Conservation (phyloP, 768 basidiomycete genomes). For the Leccinum truebloodii region DNA sequence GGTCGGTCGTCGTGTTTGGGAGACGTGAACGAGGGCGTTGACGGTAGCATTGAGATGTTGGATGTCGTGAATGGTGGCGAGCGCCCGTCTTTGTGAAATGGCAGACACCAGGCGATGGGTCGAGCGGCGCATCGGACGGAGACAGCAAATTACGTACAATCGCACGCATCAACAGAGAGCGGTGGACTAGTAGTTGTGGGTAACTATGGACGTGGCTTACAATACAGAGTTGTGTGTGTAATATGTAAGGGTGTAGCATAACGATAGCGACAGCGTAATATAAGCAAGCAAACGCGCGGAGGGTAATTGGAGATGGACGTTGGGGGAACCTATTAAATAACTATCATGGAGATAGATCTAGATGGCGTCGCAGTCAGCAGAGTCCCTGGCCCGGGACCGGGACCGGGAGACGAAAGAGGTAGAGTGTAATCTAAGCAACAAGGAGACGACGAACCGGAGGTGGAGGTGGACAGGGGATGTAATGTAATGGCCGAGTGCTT, state of each 20-base stretch:
- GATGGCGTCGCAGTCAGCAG: background rate
- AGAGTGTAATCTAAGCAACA: background rate
- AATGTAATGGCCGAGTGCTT: background rate
- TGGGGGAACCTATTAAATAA: slow-evolving; percentile 13
- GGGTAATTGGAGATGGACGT: background rate
- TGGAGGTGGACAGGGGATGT: background rate
- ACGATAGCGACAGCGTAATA: slow-evolving; percentile 19
- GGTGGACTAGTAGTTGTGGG: slow-evolving; percentile 24
- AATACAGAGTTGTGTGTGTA: slow-evolving; percentile 19
- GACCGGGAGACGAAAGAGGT: too few species aligned
- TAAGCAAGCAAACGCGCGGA: slow-evolving; percentile 14
- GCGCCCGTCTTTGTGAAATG: background rate
- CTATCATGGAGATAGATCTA: slow-evolving; percentile 20
- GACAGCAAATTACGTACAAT: background rate
- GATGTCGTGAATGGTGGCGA: background rate
- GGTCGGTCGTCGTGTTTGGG: background rate
- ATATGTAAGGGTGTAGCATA: background rate
- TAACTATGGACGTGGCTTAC: slow-evolving; percentile 23
- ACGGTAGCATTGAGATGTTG: slow-evolving; percentile 38
- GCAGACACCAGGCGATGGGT: background rate
- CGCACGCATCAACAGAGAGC: slow-evolving; percentile 15
- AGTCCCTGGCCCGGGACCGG: background rate
- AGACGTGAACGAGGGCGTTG: slow-evolving; percentile 55
- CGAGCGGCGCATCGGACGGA: background rate
- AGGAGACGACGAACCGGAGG: background rate